Base-by-base conservation (phyloP, 2,329 filamentous ascomycete genomes). In the Plenodomus tracheiphilus region DNA sequence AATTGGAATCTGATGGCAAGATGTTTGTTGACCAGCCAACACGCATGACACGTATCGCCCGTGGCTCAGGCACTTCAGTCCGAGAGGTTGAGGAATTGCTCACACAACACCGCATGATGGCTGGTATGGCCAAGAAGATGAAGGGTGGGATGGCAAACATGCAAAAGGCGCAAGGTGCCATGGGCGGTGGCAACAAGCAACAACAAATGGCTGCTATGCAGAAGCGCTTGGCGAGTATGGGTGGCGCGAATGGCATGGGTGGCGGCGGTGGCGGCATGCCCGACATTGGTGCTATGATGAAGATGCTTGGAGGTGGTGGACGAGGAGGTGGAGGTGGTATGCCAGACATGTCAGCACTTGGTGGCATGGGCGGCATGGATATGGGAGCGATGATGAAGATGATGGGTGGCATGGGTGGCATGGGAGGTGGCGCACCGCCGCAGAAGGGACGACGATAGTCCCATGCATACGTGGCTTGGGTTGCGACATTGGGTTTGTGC, bases 31-130 rank as follows among this genome's bases (percentile, higher is more conserved):
- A 96, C 18, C 89, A 97, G 69, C 94, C 94, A 0, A 89, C 88
- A 13, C 85, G 94, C 36, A 96, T 97, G 85, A 96, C 92, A 15
- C 84, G 94, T 30, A 87, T 99, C 41, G 94, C 94, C 0, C 84
- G 86, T 43, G 94, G 94, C 0, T 94, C 89, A 4, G 94, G 94
- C 25, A 97, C 94, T 0, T 89, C 84, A 34, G 94, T 99, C 2
- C 84, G 84, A 19, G 94, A 99, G 72, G 91, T 99, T 15, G 94
- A 99, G 74, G 94, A 99, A 67, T 79, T 99, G 6, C 82, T 99
- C n/a, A 96, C 92, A 0, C 94, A 99, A 75, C 93, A 97, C 72
- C 87, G 90, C 62, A 96, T 97, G 89, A 99, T 99, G 94, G 89
- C 91, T 0, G 90, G 90, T 49, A 97, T 99, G 91, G 94, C 94